Conservation (phyloP, 106 monocot species). For the Hemerocallis citrina region DNA sequence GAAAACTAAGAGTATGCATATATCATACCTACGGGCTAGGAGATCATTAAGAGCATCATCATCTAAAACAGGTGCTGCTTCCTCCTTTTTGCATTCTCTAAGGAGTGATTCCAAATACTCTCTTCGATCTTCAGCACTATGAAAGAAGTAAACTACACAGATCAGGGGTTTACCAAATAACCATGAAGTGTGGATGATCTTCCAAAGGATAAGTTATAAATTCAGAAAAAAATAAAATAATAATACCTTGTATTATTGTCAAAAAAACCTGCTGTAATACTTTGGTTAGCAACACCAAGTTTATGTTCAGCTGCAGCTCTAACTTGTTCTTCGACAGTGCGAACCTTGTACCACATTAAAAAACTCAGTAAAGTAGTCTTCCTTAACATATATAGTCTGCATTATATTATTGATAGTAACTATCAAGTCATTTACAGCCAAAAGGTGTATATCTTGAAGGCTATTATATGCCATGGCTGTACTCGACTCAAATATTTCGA, state of each 20-base stretch:
- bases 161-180: background rate
- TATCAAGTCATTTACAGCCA: too few relatives aligned
- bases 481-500: too few relatives aligned
- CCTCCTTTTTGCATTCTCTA: slow-evolving; percentile 97
- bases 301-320: slow-evolving; percentile 99
- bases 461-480: too few relatives aligned
- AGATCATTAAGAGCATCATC: slow-evolving; percentile 98
- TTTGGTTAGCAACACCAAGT: slow-evolving; percentile 99
- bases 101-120: slow-evolving; percentile 97
- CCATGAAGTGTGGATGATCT: background rate
- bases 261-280: slow-evolving; percentile 99
- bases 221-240: background rate
- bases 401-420: too few relatives aligned
- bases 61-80: slow-evolving; percentile 88
- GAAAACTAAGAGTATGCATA: background rate
- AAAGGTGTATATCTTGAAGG: too few relatives aligned
- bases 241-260: slow-evolving; percentile 93
- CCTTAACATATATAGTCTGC: too few relatives aligned
- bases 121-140: slow-evolving; percentile 97
- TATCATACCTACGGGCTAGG: slow-evolving; percentile 73
- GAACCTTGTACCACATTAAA: slow-evolving; percentile 37
- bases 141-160: slow-evolving; percentile 7
- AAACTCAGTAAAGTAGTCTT: slow-evolving; percentile 1
- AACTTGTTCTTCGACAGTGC: slow-evolving; percentile 95
- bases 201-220: too few relatives aligned